phyloP scores from a whole-genome alignment of 768 basidiomycete species.

The Leucosporidium scottii region DNA sequence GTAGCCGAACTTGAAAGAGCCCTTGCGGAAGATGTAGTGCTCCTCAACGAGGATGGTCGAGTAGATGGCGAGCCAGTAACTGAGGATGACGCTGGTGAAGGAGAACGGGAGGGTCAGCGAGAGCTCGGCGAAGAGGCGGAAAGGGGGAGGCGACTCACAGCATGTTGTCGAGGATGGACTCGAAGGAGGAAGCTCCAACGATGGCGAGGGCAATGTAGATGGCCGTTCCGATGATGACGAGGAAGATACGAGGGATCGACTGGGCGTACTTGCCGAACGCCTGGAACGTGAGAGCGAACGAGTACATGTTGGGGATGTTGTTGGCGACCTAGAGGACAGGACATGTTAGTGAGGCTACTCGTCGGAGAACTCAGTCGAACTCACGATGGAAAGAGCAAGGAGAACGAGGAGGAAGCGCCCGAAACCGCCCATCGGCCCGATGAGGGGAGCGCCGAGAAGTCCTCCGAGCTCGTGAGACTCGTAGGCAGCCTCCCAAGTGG shows the following conservation, averaged over 20 bases:
- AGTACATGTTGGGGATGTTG: slow-evolving; percentile 36
- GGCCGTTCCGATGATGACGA: slow-evolving; percentile 34
- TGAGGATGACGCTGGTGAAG: slow-evolving; percentile 23
- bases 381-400: slow-evolving; percentile 41
- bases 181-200: slow-evolving; percentile 49
- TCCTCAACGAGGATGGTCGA: slow-evolving; percentile 49
- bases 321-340: slow-evolving; percentile 41
- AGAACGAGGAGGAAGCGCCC: slow-evolving; percentile 50
- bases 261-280: slow-evolving; percentile 47
- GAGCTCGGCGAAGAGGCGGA: too few species aligned
- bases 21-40: slow-evolving; percentile 51
- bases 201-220: slow-evolving; percentile 48
- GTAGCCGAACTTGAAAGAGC: slow-evolving; percentile 41
- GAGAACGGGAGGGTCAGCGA: too few species aligned
- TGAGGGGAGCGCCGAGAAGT: slow-evolving; percentile 46
- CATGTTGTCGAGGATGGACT: slow-evolving; percentile 45
- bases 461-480: slow-evolving; percentile 46
- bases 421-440: slow-evolving; percentile 43
- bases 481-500: slow-evolving; percentile 45
- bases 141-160: slow-evolving; percentile 8
- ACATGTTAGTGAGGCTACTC: too few species aligned
- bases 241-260: slow-evolving; percentile 44
- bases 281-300: slow-evolving; percentile 40
- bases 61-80: slow-evolving; percentile 54
- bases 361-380: too few species aligned